phyloP scores from a whole-genome alignment of 2,329 filamentous ascomycete species.

The Cladophialophora chaetospira region DNA sequence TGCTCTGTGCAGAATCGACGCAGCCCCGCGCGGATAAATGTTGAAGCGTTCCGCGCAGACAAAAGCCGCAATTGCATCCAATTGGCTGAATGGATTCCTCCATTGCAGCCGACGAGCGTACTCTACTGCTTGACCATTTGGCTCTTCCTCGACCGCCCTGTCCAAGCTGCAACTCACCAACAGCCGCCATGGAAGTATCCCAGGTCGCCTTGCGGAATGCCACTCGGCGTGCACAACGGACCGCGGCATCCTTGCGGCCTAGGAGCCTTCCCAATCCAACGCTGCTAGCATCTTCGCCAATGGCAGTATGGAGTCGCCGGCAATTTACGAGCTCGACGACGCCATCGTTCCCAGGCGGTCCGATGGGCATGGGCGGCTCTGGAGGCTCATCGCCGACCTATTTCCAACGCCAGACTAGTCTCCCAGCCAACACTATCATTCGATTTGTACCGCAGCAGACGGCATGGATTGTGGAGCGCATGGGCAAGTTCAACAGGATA shows the following conservation, averaged over 20 bases:
- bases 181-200: conserved; percentile 20
- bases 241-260: conserved; percentile 10
- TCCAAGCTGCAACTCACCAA: background rate
- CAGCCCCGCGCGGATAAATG: no score
- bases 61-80: background rate
- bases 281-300: conserved; percentile 27
- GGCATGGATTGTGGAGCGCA: conserved; percentile 98
- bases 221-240: conserved; percentile 10
- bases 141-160: background rate
- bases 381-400: conserved; percentile 66
- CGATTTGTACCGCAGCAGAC: conserved; percentile 99
- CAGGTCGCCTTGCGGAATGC: conserved; percentile 14
- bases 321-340: conserved; percentile 28
- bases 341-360: conserved; percentile 35
- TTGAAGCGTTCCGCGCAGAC: conserved; percentile 4
- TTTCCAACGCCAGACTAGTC: conserved; percentile 65
- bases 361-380: conserved; percentile 37
- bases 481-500: conserved; percentile 96
- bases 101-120: background rate
- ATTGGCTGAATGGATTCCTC: background rate
- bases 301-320: conserved; percentile 30
- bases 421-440: conserved; percentile 91
- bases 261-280: conserved; percentile 9
- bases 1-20: no score
- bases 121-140: background rate